Evolutionary conservation across 2,329 filamentous ascomycete species (phyloP), one percentile per base, ranked within the genome.

Genomic region (Aspergillus pseudonomiae): DNA sequence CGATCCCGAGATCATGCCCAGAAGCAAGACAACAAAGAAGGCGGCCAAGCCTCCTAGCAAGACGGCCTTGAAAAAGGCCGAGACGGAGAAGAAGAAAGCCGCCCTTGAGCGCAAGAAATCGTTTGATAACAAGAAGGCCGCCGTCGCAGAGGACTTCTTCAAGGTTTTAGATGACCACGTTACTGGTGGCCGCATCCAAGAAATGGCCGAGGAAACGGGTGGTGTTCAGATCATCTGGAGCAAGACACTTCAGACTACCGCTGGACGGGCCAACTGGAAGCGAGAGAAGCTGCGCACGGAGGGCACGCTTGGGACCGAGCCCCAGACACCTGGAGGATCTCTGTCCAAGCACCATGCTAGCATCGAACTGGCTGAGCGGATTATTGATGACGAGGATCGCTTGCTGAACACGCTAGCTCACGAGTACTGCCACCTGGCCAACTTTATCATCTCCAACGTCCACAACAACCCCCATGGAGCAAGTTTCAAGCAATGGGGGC

Each of bases 381-480:
- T 97, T 54, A 93, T 98, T 65, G 88, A 93, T 74, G 86, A 90
- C 71, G 87, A 91, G 68, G 79, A 90, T 63, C 88, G 92, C 3
- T 85, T 98, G 1, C 84, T 95, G 67, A 97, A 97, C 76, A 93
- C 95, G 0, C 80, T 98, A n/a, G 93, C 94, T 0, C 95, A 99
- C 76, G 95, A 99, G 72, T 98, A 95, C 81, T 98, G 95, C 77
- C 95, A 99, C 74, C 81, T 98, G 1, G 90, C 92, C 50, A 96
- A 93, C 71, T 97, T 94, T 77, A 96, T 98, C 88, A 82, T 98
- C 66, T 89, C 85, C 56, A 88, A 89, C 41, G 82, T 94, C 41
- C 89, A 87, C 50, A 89, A 88, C 61, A 89, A 91, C 65, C 92
- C 93, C 0, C 94, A 97, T 74, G 94, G 94, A 26, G 84, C 86